A percentile compares a stretch with the other conserved stretches of the same genome.
phyloP scores from a whole-genome alignment of 495 filamentous ascomycete genomes.

The Corynascus novoguineensis region DNA sequence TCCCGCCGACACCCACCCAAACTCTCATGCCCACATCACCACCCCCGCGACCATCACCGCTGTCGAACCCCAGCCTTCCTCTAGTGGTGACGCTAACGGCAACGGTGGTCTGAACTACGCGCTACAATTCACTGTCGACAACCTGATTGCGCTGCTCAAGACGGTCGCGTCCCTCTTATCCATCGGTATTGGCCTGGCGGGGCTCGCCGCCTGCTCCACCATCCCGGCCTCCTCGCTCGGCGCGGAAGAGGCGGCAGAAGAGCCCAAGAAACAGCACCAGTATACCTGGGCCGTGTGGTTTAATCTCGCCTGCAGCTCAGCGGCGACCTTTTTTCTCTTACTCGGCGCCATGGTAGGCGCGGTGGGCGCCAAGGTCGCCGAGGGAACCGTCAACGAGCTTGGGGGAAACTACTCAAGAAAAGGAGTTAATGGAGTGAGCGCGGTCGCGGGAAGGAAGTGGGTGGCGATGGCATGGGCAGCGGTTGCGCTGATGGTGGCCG shows the following conservation, averaged over 20 bases:
- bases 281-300: background rate
- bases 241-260: background rate
- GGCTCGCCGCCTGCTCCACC: conserved; percentile 49
- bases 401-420: conserved; percentile 29
- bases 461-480: conserved; percentile 57
- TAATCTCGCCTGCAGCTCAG: conserved; percentile 24
- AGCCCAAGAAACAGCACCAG: background rate
- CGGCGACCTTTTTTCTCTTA: conserved; percentile 22
- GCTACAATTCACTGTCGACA: conserved; percentile 55
- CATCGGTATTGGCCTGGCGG: conserved; percentile 53
- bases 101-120: conserved; percentile 57
- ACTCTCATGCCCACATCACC: background rate
- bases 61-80: no score
- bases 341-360: conserved; percentile 23
- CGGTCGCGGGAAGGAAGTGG: conserved; percentile 29
- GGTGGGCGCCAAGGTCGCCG: conserved; percentile 28
- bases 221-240: conserved; percentile 37
- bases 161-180: conserved; percentile 62
- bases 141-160: conserved; percentile 42
- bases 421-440: conserved; percentile 36
- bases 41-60: background rate
- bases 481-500: conserved; percentile 54
- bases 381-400: conserved; percentile 27
- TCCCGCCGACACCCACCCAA: conserved; percentile 1
- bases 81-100: no score